Evolutionary conservation across 2,329 filamentous ascomycete genomes (phyloP).

Genomic region (Plectosphaerella plurivora): DNA sequence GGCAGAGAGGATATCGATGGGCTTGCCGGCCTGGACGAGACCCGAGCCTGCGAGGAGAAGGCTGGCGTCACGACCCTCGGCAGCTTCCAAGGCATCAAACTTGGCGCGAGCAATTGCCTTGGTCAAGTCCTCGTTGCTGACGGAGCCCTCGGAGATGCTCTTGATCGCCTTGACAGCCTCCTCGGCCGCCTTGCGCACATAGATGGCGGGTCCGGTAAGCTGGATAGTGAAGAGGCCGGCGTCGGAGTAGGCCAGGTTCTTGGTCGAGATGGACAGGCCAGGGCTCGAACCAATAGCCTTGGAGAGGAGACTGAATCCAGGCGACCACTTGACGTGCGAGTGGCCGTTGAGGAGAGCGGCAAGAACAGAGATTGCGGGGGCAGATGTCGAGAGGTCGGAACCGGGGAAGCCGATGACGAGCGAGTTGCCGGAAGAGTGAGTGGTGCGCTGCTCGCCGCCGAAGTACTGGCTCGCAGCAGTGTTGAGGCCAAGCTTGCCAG

Average conservation of each 20-base stretch:
- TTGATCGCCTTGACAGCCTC: slow-evolving; percentile 79
- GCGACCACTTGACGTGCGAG: slow-evolving; percentile 90
- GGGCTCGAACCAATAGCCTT: slow-evolving; percentile 68
- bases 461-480: slow-evolving; percentile 75
- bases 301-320: slow-evolving; percentile 85
- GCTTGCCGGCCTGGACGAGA: slow-evolving; percentile 74
- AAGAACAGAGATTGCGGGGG: slow-evolving; percentile 86
- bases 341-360: slow-evolving; percentile 85
- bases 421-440: slow-evolving; percentile 72
- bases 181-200: slow-evolving; percentile 69
- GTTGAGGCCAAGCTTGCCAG: slow-evolving; percentile 50
- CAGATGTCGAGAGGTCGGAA: slow-evolving; percentile 74
- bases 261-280: slow-evolving; percentile 65
- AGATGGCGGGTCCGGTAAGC: slow-evolving; percentile 68
- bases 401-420: slow-evolving; percentile 91
- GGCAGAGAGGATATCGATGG: slow-evolving; percentile 78
- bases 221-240: slow-evolving; percentile 85
- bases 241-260: slow-evolving; percentile 86
- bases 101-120: slow-evolving; percentile 93
- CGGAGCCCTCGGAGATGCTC: slow-evolving; percentile 69
- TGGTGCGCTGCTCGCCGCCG: slow-evolving; percentile 89
- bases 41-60: slow-evolving; percentile 81
- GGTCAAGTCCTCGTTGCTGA: slow-evolving; percentile 79
- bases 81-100: slow-evolving; percentile 81
- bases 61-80: slow-evolving; percentile 71